Percentiles rank a stretch among this genome's conserved stretches.
These are phyloP conservation scores for Fusarium sp. DNA, from an alignment of 2,329 filamentous ascomycete species.

Conservation along the genomic window DNA sequence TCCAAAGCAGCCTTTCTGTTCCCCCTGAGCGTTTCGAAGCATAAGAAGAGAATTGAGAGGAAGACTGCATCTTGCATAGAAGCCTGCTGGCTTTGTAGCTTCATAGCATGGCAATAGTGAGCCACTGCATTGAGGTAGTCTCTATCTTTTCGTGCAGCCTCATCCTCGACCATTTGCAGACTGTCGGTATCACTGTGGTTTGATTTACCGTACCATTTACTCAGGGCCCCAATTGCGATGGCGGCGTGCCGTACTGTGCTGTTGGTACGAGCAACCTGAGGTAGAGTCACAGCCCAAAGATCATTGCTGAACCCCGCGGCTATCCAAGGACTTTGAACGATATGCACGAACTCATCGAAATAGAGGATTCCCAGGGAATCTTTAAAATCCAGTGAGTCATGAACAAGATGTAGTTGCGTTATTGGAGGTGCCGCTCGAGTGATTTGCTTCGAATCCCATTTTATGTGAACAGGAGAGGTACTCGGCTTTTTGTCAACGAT, in stretches of 20 bases:
- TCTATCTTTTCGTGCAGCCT: background rate
- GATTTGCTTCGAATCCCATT: slow-evolving; percentile 46
- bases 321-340: slow-evolving; percentile 50
- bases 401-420: slow-evolving; percentile 24
- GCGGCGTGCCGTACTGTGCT: slow-evolving; percentile 50
- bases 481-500: slow-evolving; percentile 6
- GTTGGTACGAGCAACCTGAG: slow-evolving; percentile 50
- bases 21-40: slow-evolving; percentile 52
- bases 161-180: background rate
- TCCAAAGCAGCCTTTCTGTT: slow-evolving; percentile 51
- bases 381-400: slow-evolving; percentile 24
- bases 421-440: background rate
- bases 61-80: slow-evolving; percentile 51
- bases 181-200: background rate
- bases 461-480: slow-evolving; percentile 24
- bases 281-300: slow-evolving; percentile 51
- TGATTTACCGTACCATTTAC: slow-evolving; percentile 28
- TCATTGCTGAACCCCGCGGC: slow-evolving; percentile 42
- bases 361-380: slow-evolving; percentile 39
- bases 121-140: slow-evolving; percentile 53
- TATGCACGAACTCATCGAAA: slow-evolving; percentile 51
- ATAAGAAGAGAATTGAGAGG: slow-evolving; percentile 51
- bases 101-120: slow-evolving; percentile 55
- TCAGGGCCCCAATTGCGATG: slow-evolving; percentile 51
- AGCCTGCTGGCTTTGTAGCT: slow-evolving; percentile 45